These are phyloP conservation scores for Mycena vulgaris DNA, from an alignment of 768 basidiomycete genomes.

Conservation along the genomic window DNA sequence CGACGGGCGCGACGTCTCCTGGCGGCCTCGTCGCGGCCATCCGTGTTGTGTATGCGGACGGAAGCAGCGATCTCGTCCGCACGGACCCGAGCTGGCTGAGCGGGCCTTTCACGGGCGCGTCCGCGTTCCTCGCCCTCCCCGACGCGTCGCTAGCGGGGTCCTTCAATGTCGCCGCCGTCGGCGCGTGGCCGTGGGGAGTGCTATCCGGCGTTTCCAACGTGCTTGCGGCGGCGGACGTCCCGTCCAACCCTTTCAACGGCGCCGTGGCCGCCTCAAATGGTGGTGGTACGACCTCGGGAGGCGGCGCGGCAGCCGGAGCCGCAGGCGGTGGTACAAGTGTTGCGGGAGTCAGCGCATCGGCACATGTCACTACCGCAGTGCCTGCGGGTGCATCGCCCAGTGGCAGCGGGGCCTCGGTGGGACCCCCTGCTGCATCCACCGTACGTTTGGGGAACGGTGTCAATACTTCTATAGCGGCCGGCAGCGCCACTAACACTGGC, in stretches of 20 bases:
- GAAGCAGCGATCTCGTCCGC: conserved; percentile 15
- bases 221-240: conserved; percentile 16
- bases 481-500: background rate
- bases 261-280: background rate
- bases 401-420: background rate
- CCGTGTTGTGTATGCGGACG: conserved; percentile 9
- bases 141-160: conserved; percentile 13
- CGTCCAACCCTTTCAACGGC: conserved; percentile 12
- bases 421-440: background rate
- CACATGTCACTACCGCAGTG: background rate
- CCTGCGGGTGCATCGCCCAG: background rate
- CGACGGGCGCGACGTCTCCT: background rate
- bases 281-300: background rate
- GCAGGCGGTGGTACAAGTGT: background rate
- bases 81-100: conserved; percentile 31
- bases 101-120: background rate
- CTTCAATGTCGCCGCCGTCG: conserved; percentile 1
- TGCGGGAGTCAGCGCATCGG: too few relatives aligned
- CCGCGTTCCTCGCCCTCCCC: conserved; percentile 9
- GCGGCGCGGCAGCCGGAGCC: background rate
- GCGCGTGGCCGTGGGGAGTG: background rate
- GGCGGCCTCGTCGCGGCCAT: conserved; percentile 24
- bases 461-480: background rate
- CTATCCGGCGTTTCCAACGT: conserved; percentile 14
- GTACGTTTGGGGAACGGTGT: background rate